Conservation (phyloP, 768 basidiomycete genomes). For the Leccinum obscurum region DNA sequence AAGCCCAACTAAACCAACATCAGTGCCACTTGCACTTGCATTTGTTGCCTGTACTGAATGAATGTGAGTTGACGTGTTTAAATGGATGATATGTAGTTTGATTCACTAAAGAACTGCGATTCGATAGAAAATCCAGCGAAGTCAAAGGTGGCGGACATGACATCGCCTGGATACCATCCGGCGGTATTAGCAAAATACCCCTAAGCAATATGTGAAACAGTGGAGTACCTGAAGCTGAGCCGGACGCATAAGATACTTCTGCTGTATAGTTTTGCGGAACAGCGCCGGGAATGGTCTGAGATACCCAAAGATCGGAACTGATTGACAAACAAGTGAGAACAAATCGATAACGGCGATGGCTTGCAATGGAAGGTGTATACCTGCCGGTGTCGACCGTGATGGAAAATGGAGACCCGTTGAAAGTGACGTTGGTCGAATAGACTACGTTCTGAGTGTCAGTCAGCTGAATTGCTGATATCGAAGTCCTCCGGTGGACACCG, state of each 20-base stretch:
- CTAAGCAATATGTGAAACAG: not conserved
- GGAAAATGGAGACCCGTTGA: constrained; percentile 36
- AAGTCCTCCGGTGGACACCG: constrained; percentile 25
- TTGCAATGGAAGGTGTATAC: constrained; percentile 24
- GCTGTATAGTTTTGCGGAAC: constrained; percentile 39
- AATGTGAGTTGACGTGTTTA: constrained; percentile 3
- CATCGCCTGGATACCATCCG: constrained; percentile 21
- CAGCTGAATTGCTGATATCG: constrained; percentile 31
- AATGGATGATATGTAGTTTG: not conserved
- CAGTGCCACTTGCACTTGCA: constrained; percentile 9
- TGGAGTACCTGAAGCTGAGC: constrained; percentile 46
- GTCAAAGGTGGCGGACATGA: constrained; percentile 30
- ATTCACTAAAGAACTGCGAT: constrained; percentile 37
- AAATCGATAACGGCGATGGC: not conserved
- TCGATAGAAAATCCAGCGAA: constrained; percentile 46
- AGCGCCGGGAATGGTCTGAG: constrained; percentile 42
- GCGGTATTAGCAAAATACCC: not conserved
- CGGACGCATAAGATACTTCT: constrained; percentile 54
- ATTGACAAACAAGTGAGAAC: constrained; percentile 6
- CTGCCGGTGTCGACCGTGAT: constrained; percentile 49
- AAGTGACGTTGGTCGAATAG: constrained; percentile 41
- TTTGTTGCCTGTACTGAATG: constrained; percentile 22
- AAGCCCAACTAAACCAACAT: constrained; percentile 49
- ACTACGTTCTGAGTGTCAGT: constrained; percentile 33
- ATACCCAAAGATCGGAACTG: constrained; percentile 69